Conservation (phyloP, 1,139 yeast genomes). For the Pichia sp. region DNA sequence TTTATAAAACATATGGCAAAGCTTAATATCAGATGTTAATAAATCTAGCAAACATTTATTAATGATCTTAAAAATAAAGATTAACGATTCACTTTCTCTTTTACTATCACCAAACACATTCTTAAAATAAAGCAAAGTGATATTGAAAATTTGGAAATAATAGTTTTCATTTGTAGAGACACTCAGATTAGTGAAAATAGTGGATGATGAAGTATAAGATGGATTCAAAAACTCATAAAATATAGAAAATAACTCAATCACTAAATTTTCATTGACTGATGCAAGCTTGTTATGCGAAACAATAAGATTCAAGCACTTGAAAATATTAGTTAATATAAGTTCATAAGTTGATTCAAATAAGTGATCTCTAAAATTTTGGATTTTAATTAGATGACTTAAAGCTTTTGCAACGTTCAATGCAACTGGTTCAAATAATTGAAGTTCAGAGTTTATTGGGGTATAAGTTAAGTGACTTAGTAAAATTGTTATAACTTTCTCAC, state of each 20-base stretch:
- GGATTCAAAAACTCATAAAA: slow-evolving; percentile 31
- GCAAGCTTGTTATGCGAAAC: slow-evolving; percentile 6
- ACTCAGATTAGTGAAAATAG: slow-evolving; percentile 21
- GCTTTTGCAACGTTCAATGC: slow-evolving; percentile 33
- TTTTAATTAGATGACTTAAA: slow-evolving; percentile 29
- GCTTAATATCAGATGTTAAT: slow-evolving; percentile 32
- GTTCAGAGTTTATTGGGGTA: slow-evolving; percentile 11
- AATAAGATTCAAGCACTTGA: slow-evolving; percentile 22
- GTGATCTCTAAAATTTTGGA: slow-evolving; percentile 37
- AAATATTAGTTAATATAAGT: slow-evolving; percentile 26
- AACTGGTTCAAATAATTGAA: slow-evolving; percentile 32
- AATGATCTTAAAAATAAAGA: slow-evolving; percentile 32
- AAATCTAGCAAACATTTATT: slow-evolving; percentile 34
- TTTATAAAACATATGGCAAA: slow-evolving; percentile 31
- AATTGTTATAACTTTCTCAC: slow-evolving; percentile 27
- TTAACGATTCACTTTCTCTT: slow-evolving; percentile 22
- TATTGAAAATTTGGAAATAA: slow-evolving; percentile 27
- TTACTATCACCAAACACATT: slow-evolving; percentile 18
- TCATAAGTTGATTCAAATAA: slow-evolving; percentile 33
- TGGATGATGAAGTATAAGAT: slow-evolving; percentile 24
- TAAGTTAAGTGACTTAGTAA: slow-evolving; percentile 25
- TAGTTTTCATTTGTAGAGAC: slow-evolving; percentile 5
- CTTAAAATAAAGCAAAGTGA: slow-evolving; percentile 24
- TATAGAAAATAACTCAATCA: slow-evolving; percentile 29
- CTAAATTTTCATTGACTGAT: slow-evolving; percentile 20